These are phyloP conservation scores for Exophiala xenobiotica DNA, from an alignment of 2,329 filamentous ascomycete species.

Conservation along the genomic window DNA sequence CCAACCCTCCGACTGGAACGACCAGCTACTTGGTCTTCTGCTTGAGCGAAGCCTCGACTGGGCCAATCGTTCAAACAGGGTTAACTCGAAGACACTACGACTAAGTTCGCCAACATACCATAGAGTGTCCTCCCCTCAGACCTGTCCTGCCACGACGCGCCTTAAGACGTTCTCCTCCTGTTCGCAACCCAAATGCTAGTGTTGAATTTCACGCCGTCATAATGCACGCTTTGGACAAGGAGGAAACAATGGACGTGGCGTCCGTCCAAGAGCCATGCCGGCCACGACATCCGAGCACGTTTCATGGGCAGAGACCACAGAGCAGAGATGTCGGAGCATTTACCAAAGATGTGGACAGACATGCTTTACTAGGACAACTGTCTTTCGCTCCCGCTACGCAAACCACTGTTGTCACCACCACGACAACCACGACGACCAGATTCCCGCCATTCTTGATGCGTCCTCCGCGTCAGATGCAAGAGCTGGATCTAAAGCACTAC, in stretches of 20 bases:
- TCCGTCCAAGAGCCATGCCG: slow-evolving; percentile 29
- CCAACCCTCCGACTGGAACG: too few species aligned
- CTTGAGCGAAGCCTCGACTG: too few species aligned
- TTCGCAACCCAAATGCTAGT: slow-evolving; percentile 11
- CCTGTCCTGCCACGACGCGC: slow-evolving; percentile 12
- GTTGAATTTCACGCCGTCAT: slow-evolving; percentile 1
- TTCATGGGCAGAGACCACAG: slow-evolving; percentile 8
- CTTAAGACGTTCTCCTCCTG: background rate
- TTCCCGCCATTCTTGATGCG: slow-evolving; percentile 83
- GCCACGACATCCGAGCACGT: slow-evolving; percentile 22
- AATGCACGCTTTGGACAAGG: slow-evolving; percentile 16
- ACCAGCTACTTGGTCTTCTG: too few species aligned
- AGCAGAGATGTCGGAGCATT: slow-evolving; percentile 21
- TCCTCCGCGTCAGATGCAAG: slow-evolving; percentile 66
- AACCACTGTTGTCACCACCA: slow-evolving; percentile 77
- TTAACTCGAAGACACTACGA: too few species aligned
- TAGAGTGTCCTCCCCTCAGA: background rate
- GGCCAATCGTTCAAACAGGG: too few species aligned
- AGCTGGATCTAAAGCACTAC: slow-evolving; percentile 84
- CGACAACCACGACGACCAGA: slow-evolving; percentile 77
- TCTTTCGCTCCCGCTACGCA: slow-evolving; percentile 63
- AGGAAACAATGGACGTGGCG: slow-evolving; percentile 20
- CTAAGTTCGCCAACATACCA: too few species aligned
- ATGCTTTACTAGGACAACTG: slow-evolving; percentile 56
- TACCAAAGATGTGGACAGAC: slow-evolving; percentile 31